These are phyloP conservation scores for Botrytis fabae DNA, from an alignment of 2,329 filamentous ascomycete genomes.

Conservation along the genomic window DNA sequence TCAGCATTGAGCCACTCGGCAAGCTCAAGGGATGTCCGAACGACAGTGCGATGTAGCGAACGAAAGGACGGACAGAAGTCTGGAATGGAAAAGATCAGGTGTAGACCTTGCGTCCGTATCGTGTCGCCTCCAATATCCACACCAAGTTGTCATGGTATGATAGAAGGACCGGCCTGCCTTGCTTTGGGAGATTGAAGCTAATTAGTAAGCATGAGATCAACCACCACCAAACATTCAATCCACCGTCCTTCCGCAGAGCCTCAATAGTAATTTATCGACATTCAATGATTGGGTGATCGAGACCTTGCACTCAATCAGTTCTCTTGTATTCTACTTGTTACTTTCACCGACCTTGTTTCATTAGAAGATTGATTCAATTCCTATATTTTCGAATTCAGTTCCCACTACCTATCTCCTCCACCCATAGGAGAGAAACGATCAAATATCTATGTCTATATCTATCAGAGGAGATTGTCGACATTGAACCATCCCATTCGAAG, in stretches of 20 bases:
- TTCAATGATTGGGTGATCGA: neutral
- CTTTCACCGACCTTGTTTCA: neutral
- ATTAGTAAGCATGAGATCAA: constrained; percentile 5
- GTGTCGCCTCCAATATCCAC: neutral
- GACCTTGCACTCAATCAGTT: neutral
- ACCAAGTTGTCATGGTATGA: neutral
- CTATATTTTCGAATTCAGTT: neutral
- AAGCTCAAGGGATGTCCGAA: neutral
- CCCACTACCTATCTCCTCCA: neutral
- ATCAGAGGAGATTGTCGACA: neutral
- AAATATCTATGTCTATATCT: no score
- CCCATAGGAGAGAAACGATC: no score
- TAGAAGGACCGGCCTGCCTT: neutral
- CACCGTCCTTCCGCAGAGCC: neutral
- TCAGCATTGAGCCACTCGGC: neutral
- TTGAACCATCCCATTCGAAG: neutral
- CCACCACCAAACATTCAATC: neutral
- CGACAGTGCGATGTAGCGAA: neutral
- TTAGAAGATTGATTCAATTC: neutral
- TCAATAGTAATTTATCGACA: neutral
- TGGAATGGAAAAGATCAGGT: neutral
- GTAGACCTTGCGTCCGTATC: neutral
- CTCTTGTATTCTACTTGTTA: neutral
- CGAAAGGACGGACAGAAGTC: neutral
- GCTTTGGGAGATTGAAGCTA: constrained; percentile 7